Conservation (phyloP, 768 basidiomycete species). For the Phanerochaete sordida region DNA sequence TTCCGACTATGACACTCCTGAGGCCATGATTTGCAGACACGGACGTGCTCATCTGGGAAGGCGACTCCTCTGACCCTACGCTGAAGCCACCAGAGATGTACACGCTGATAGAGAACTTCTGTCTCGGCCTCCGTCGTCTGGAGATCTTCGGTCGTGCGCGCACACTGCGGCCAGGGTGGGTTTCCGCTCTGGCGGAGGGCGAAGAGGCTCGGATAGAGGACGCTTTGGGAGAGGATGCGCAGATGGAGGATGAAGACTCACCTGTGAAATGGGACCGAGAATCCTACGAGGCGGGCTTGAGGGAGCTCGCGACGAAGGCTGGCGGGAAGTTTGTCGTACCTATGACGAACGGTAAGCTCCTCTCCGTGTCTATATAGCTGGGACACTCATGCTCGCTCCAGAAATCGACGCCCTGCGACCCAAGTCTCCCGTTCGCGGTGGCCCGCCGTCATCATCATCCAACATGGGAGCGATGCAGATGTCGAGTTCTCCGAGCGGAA, state of each 20-base stretch:
- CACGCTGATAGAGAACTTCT: slow-evolving; percentile 95
- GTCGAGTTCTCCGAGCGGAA: slow-evolving; percentile 9
- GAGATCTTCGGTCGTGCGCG: slow-evolving; percentile 80
- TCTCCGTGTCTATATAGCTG: background rate
- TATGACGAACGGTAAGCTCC: slow-evolving; percentile 45
- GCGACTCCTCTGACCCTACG: slow-evolving; percentile 78
- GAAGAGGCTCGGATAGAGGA: slow-evolving; percentile 46
- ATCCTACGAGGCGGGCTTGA: slow-evolving; percentile 61
- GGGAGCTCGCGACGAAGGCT: slow-evolving; percentile 41
- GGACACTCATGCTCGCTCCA: slow-evolving; percentile 2
- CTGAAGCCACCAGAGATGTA: slow-evolving; percentile 95
- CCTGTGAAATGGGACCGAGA: slow-evolving; percentile 58
- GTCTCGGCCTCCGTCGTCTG: slow-evolving; percentile 86
- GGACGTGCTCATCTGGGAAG: slow-evolving; percentile 96
- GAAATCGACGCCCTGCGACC: slow-evolving; percentile 85
- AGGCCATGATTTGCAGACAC: slow-evolving; percentile 53
- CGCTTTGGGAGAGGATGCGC: slow-evolving; percentile 26
- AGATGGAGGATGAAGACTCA: slow-evolving; percentile 22
- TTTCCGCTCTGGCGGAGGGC: slow-evolving; percentile 71
- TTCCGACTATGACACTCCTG: background rate
- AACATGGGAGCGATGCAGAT: background rate
- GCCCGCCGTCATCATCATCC: slow-evolving; percentile 14
- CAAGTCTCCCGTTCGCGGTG: slow-evolving; percentile 69
- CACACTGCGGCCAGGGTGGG: slow-evolving; percentile 84
- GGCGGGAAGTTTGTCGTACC: slow-evolving; percentile 64